Base-by-base conservation (phyloP, 345 rosid genomes). In the Boechera stricta region DNA sequence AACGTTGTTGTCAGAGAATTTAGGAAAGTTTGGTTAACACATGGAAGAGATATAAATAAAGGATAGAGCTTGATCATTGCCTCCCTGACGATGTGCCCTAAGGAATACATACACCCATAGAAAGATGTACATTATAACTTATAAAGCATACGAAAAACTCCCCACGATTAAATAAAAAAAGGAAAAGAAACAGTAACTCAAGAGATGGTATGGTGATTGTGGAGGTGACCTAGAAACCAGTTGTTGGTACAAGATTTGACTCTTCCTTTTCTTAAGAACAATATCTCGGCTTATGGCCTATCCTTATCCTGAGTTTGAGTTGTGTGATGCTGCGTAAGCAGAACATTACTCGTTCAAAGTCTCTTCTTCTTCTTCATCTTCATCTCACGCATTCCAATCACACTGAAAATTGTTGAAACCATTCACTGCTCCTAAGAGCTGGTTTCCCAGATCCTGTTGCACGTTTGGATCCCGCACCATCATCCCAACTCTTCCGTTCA, bases 361-460 rank as follows among this genome's bases (percentile, higher is more conserved):
- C 4, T 53, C 41, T 51, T 57, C 55, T 68, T 69, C 47, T 0
- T 45, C 67, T 13, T 21, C 48, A 36, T 36, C 42, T 7, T 52
- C 38, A 32, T 61, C 8, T 75, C n/a, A 75, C 3, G 45, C 75
- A 36, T 86, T 94, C 97, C 97, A 95, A 77, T 91, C 97, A 81
- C 85, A 88, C 57, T 83, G 98, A 64, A 85, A 81, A 87, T 92
- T 92, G 85, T 67, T 87, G 74, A 80, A 88, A 83, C 93, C 87
- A 44, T 86, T 89, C 64, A 80, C 91, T 15, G 96, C 89, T 79
- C 97, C 97, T 5, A 91, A 88, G 71, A 89, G 78, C 38, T 88
- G 94, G 83, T 80, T 94, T 76, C 97, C 95, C 71, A 92, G 73
- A 73, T 92, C 99, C 67, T 88, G 91, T 57, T 89, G 98, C 60